Conservation (phyloP, 2,329 filamentous ascomycete species). For the Cytospora paraplurivora region DNA sequence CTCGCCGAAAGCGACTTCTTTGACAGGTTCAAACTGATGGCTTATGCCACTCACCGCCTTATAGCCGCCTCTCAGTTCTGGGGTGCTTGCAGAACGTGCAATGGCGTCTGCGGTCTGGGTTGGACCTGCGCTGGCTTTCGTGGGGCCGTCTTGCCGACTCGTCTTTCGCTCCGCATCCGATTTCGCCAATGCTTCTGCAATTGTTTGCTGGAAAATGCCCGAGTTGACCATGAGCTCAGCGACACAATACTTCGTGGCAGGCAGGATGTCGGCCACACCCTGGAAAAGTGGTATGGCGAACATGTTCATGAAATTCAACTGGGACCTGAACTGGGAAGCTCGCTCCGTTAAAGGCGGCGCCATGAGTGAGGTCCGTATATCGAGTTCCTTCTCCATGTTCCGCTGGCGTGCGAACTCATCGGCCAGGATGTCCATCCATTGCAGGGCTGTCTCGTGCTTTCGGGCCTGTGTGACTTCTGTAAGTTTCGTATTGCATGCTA, state of each 20-base stretch:
- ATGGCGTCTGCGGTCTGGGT: slow-evolving; percentile 32
- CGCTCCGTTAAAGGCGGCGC: slow-evolving; percentile 82
- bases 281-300: slow-evolving; percentile 93
- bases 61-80: slow-evolving; percentile 40
- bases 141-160: slow-evolving; percentile 9
- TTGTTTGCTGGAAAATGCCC: slow-evolving; percentile 68
- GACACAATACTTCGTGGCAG: slow-evolving; percentile 80
- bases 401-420: slow-evolving; percentile 94
- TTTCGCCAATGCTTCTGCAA: slow-evolving; percentile 63
- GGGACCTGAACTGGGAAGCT: slow-evolving; percentile 79
- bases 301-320: slow-evolving; percentile 95
- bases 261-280: slow-evolving; percentile 82
- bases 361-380: slow-evolving; percentile 85
- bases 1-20: slow-evolving; percentile 49
- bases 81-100: slow-evolving; percentile 37
- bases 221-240: slow-evolving; percentile 81
- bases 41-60: slow-evolving; percentile 48
- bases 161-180: slow-evolving; percentile 44
- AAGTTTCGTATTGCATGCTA: background rate
- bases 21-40: slow-evolving; percentile 49
- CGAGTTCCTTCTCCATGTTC: slow-evolving; percentile 84
- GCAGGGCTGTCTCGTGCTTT: slow-evolving; percentile 76
- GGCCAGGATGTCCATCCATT: slow-evolving; percentile 93
- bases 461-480: slow-evolving; percentile 64
- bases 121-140: slow-evolving; percentile 4